A percentile compares a stretch with the other conserved stretches of the same genome.
These are phyloP conservation scores for Grosmannia serpens DNA, from an alignment of 2,329 filamentous ascomycete species.

Conservation along the genomic window DNA sequence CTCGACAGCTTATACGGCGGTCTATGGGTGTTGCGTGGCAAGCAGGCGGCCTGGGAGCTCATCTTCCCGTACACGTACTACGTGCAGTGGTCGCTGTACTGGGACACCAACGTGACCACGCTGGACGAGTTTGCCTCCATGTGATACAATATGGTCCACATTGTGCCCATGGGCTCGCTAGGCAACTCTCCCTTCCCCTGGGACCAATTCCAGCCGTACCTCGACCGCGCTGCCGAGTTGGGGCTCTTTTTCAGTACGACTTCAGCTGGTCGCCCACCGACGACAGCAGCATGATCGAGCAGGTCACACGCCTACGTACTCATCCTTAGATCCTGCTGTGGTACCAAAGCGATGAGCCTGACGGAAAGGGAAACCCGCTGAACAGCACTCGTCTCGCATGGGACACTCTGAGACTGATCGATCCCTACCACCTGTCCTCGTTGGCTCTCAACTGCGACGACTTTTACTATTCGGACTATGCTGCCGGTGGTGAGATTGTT, in stretches of 20 bases:
- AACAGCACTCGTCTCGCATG: background rate
- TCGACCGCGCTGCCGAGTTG: background rate
- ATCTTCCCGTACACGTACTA: conserved; percentile 1
- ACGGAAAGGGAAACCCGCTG: background rate
- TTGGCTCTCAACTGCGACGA: background rate
- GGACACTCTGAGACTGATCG: background rate
- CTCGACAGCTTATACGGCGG: background rate
- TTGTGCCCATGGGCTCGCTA: background rate
- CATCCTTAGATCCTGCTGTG: background rate
- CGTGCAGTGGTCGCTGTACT: background rate
- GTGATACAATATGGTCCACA: background rate
- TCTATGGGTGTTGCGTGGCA: background rate
- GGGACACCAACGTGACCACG: background rate
- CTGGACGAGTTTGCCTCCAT: background rate
- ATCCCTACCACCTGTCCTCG: conserved; percentile 1
- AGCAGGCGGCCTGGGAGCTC: background rate
- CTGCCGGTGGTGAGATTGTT: background rate
- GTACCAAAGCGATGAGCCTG: conserved; percentile 2
- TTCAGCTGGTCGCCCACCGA: background rate
- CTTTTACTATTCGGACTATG: conserved; percentile 1
- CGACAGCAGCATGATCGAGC: background rate
- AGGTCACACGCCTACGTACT: background rate
- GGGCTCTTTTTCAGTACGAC: background rate
- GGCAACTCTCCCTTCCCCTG: background rate
- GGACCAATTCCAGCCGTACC: background rate